A percentile compares a stretch with the other conserved stretches of the same genome.
Conservation (phyloP, 139 green algal genomes). For the Diplosphaera chodatii region DNA sequence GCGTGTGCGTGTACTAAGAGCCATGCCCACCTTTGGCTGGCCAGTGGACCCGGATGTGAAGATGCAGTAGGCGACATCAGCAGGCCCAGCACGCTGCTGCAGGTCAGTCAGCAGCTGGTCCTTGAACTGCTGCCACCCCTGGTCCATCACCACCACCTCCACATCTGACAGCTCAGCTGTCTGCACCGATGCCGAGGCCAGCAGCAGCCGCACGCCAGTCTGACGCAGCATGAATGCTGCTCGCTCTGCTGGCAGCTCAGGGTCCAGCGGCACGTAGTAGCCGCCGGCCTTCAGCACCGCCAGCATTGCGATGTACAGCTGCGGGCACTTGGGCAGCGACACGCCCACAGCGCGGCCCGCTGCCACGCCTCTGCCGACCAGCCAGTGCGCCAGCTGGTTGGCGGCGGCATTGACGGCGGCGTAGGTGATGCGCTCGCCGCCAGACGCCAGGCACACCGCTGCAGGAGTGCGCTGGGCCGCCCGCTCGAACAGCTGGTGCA, state of each 20-base stretch:
- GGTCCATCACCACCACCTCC: constrained; percentile 7
- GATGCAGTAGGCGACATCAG: constrained; percentile 44
- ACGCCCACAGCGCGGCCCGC: constrained; percentile 25
- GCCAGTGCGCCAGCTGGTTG: constrained; percentile 30
- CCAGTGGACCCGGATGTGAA: constrained; percentile 61
- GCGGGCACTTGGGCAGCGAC: constrained; percentile 29
- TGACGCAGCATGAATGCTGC: constrained; percentile 21
- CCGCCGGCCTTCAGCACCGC: constrained; percentile 39
- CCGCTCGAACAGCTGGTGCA: constrained; percentile 21
- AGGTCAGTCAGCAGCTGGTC: not conserved
- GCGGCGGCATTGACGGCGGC: constrained; percentile 13
- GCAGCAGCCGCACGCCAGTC: not conserved
- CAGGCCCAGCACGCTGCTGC: not conserved
- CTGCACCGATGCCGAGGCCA: not conserved
- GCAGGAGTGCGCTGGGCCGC: constrained; percentile 3
- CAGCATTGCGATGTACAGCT: constrained; percentile 36
- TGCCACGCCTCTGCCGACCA: constrained; percentile 11
- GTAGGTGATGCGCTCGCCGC: constrained; percentile 9
- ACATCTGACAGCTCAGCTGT: not conserved
- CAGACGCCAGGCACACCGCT: constrained; percentile 14
- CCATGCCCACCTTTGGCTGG: constrained; percentile 42
- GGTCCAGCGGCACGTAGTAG: constrained; percentile 51
- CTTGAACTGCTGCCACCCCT: not conserved
- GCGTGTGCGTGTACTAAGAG: too few species aligned
- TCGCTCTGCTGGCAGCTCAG: constrained; percentile 37